Evolutionary conservation across 75 land plant genomes (phyloP).

Genomic region (Pseudotsuga menziesii): DNA sequence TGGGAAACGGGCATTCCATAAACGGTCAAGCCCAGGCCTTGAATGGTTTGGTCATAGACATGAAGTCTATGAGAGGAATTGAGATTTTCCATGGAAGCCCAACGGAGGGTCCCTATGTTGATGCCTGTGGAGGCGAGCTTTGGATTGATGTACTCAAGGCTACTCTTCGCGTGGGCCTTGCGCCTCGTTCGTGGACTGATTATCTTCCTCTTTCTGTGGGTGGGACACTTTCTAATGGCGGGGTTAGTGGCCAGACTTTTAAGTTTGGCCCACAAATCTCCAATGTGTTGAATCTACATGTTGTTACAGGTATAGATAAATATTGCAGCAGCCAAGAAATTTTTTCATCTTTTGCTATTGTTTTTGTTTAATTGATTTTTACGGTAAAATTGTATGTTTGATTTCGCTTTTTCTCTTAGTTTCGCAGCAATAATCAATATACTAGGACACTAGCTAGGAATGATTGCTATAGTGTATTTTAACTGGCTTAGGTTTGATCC

Average conservation of each 20-base stretch:
- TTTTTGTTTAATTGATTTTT: no score
- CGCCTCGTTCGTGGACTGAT: constrained; percentile 56
- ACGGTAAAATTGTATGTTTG: no score
- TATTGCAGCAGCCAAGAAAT: no score
- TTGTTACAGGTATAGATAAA: constrained; percentile 34
- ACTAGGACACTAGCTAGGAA: no score
- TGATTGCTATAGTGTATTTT: no score
- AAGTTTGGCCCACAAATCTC: constrained; percentile 38
- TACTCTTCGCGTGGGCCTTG: constrained; percentile 31
- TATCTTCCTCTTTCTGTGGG: constrained; percentile 44
- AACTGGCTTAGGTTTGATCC: no score
- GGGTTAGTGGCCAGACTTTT: constrained; percentile 52
- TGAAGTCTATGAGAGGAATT: constrained; percentile 34
- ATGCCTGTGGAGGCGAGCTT: constrained; percentile 67
- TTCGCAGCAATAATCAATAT: no score
- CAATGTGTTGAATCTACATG: constrained; percentile 41
- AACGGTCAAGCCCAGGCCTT: constrained; percentile 84
- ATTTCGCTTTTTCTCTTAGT: no score
- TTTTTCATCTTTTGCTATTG: no score
- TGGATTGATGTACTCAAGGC: constrained; percentile 68
- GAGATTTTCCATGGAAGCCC: constrained; percentile 2
- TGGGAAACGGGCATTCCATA: constrained; percentile 90
- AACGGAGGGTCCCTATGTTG: constrained; percentile 24
- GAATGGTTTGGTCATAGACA: constrained; percentile 75
- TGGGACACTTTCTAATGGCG: constrained; percentile 53